Base-by-base conservation (phyloP, 371 early-diverging fungal species). In the Syncephalastrum sp. region DNA sequence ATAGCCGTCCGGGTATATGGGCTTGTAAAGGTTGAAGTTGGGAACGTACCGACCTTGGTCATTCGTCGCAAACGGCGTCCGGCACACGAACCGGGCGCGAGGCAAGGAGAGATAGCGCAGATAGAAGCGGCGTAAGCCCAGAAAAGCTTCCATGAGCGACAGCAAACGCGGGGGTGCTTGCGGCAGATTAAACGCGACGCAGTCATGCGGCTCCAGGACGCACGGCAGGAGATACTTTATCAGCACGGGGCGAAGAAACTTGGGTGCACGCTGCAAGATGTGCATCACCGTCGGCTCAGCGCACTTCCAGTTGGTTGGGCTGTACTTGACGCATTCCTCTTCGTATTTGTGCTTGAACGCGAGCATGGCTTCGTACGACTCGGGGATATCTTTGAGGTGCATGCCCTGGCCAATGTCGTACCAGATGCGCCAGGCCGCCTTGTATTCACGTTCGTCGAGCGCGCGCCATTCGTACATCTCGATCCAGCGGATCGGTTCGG, bases 371-470 rank as follows among this genome's bases (percentile, higher is more conserved):
- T 76, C 70, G 3, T 65, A n/a, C 6, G 79, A 70, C 10, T 63
- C 60, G 2, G 82, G 84, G 33, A 84, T 82, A 60, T 76, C 69
- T 53, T 78, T 65, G 29, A 84, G 82, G 5, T 69, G 64, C 80
- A 82, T 77, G 14, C 61, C 49, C 14, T 49, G 50, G 1, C 79
- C 79, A 51, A 70, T 55, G 42, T 66, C 59, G 24, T 60, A 63
- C 82, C 82, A 83, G 0, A 77, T 55, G 19, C 63, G 74, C 41
- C 67, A 77, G 27, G 67, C 58, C 7, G 70, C 70, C 50, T 82
- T 78, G 12, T 59, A 59, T 61, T 83, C 83, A 19, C 78, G 61
- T 6, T 61, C 59, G 17, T 78, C 77, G 17, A 76, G 19, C 10
- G 59, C 27, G 42, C 82, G 60, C 73, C 74, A 83, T 50, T 78